phyloP scores from a whole-genome alignment of 805 yeast genomes.

The Cyberlindnera mississippiensis region DNA sequence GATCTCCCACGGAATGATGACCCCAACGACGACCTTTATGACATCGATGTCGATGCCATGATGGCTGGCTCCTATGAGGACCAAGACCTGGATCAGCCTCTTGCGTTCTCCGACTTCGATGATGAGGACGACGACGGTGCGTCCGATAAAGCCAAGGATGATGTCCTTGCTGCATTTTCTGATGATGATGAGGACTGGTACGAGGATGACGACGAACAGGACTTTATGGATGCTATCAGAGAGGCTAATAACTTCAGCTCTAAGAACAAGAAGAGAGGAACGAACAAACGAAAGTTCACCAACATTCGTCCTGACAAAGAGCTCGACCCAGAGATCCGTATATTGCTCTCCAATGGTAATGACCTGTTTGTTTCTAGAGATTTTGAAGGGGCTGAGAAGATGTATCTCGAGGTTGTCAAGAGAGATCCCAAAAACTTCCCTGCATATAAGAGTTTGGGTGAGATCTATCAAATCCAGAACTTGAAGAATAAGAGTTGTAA shows the following conservation, averaged over 20 bases:
- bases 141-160: constrained; percentile 24
- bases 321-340: constrained; percentile 69
- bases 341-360: constrained; percentile 66
- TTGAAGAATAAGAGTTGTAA: constrained; percentile 68
- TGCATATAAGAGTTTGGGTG: constrained; percentile 88
- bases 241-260: constrained; percentile 62
- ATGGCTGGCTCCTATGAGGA: constrained; percentile 19
- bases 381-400: constrained; percentile 51
- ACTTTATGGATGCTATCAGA: constrained; percentile 59
- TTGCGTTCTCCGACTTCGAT: constrained; percentile 5
- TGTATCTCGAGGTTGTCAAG: constrained; percentile 67
- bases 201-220: constrained; percentile 39
- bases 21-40: constrained; percentile 14
- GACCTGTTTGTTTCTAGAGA: constrained; percentile 72
- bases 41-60: constrained; percentile 31
- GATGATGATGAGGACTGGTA: constrained; percentile 31
- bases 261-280: constrained; percentile 36
- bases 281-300: constrained; percentile 30
- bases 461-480: constrained; percentile 68
- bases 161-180: constrained; percentile 35
- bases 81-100: not conserved
- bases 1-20: constrained; percentile 1
- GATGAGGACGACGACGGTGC: constrained; percentile 13
- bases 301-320: constrained; percentile 35
- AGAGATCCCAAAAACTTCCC: constrained; percentile 73